Base-by-base conservation (phyloP, 306 rosid species). In the Parietaria judaica region DNA sequence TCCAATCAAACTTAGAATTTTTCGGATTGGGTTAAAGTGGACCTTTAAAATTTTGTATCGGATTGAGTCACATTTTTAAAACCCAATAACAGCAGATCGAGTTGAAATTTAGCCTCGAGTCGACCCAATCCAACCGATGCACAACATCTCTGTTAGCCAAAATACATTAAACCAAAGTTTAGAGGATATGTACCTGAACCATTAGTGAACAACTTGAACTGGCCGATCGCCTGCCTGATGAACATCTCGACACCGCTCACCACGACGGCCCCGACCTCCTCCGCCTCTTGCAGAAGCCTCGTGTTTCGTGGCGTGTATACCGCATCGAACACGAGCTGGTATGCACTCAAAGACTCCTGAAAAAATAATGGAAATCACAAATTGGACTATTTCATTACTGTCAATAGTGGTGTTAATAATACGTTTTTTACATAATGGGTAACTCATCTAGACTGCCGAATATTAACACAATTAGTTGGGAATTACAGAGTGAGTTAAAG, bases 221-320 rank as follows among this genome's bases (percentile, higher is more conserved):
- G 70, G 7, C 54, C 63, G 13, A 66, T 39, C 31, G 70, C 70
- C 23, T 66, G 70, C 54, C 70, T 55, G 44, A 66, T 54, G 70
- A 66, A 66, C 63, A 55, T 66, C 56, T 66, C 70, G 43, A 56
- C 63, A 54, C 70, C 70, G 36, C 70, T 66, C 14, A 66, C 70
- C 61, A 56, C 70, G 11, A 46, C 12, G 54, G 63, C 70, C 17
- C 70, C 63, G 12, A 66, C 56, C 70, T 66, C 62, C 37, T 12
- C 70, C 1, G 63, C 70, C 54, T 66, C 70, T 56, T 36, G n/a
- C 62, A 66, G 36, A 23, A 66, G 70, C 54, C 55, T 13, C 4
- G 70, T 66, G 14, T 55, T 66, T 56, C 56, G 44, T 23, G 70
- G 70, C 12, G 70, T 66, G 63, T 66, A 66, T 43, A 66, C 70